Base-by-base conservation (phyloP, 805 yeast species). In the Isabelozyma rhagii region DNA sequence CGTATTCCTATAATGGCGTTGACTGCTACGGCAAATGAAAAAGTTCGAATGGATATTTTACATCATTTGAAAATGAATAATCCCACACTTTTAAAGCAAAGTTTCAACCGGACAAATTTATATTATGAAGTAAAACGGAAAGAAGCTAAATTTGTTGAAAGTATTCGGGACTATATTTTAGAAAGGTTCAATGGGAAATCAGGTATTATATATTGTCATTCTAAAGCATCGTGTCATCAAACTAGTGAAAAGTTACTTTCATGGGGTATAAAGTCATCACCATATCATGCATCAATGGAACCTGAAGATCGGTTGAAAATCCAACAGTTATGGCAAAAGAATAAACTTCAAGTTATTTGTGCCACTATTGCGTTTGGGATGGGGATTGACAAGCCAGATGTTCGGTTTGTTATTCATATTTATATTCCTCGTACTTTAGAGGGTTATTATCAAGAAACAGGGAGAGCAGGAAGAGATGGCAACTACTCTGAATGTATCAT, bases 281-380 rank as follows among this genome's bases (percentile, higher is more conserved):
- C 69, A 61, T 94, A 94, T 63, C 99, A 94, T 70, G 98, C 98
- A 0, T 97, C 98, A n/a, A 83, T 94, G 94, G 74, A 79, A 8
- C 77, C 92, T 0, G 87, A 87, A 11, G 90, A 85, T 29, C 75
- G 98, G 51, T 69, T 80, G 17, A 55, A 65, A 3, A 82, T 90
- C n/a, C 99, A 94, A 66, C 72, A 72, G 18, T 73, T 69, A 31
- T 94, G 99, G 99, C 99, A 94, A 65, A 62, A 69, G 1, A 85
- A 87, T 48, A 64, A 67, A 17, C 69, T 85, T 18, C 86, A 85
- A 61, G 86, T 92, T 1, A 91, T 94, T 11, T 93, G 97, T 71
- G 99, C 99, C 0, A 94, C 99, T 0, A 87, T 94, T 59, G 99
- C 99, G 0, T 94, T 94, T 76, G 99, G 99, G 27, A 94, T 94